A percentile compares a stretch with the other conserved stretches of the same genome.
phyloP scores from a whole-genome alignment of 805 yeast genomes.

The Saccharomyces eubayanus region DNA sequence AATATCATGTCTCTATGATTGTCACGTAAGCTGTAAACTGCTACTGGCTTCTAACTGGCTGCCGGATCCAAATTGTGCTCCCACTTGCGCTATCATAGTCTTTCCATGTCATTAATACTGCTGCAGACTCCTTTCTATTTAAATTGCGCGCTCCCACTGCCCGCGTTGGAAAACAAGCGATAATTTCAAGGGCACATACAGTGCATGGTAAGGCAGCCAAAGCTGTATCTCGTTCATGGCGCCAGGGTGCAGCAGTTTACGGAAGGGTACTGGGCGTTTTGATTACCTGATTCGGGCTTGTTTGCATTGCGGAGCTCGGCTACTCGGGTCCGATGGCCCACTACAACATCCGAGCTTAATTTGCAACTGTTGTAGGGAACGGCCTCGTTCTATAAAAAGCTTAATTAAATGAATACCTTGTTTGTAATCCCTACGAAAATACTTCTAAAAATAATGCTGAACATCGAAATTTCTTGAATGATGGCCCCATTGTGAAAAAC shows the following conservation, averaged over 20 bases:
- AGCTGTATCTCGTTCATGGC: neutral
- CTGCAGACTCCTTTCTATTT: neutral
- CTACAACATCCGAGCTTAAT: neutral
- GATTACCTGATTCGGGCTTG: neutral
- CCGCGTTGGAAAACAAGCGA: neutral
- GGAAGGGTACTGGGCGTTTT: neutral
- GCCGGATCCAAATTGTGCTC: neutral
- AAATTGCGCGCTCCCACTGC: neutral
- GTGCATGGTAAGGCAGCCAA: neutral
- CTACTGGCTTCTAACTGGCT: neutral
- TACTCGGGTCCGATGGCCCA: neutral
- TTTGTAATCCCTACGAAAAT: neutral
- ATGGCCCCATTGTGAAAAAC: neutral
- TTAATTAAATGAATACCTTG: neutral
- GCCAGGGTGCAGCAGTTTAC: neutral
- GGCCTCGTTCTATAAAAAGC: neutral
- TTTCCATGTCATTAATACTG: neutral
- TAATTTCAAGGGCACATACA: neutral
- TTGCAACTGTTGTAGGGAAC: neutral
- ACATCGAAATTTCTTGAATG: neutral
- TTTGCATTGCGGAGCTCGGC: neutral
- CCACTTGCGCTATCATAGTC: constrained; percentile 1
- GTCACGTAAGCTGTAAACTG: neutral
- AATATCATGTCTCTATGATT: constrained; percentile 12
- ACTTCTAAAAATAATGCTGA: neutral